Evolutionary conservation across 179 eudicot species (phyloP), one percentile per base, ranked within the genome.

Genomic region (Nepenthes alata): DNA sequence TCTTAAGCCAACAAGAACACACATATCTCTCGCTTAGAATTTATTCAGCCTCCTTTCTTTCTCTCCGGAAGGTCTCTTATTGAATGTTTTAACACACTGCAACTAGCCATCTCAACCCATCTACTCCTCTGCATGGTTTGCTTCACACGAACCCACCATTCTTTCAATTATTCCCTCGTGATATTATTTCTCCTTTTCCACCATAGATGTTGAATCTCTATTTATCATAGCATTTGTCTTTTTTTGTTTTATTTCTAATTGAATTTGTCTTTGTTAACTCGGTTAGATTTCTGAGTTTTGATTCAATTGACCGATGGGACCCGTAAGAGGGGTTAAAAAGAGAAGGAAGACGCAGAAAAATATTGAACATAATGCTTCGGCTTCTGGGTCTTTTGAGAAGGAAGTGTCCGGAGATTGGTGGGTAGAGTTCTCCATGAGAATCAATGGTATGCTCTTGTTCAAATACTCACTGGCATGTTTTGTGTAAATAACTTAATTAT

Each of bases 321-420:
- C 93, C 57, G 70, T 79, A 11, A 81, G 81, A 85, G 88, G 90
- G 75, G 70, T 81, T 56, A 85, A 82, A 74, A 90, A 79, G 85
- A 85, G 76, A 70, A 80, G 81, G 65, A 82, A 84, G 76, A 64
- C 60, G 53, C 83, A 77, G 65, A 71, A 58, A 59, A 81, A 65
- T 59, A 72, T 53, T 72, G 77, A 74, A 60, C 64, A 65, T 2
- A 72, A 71, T 38, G 57, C 72, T 61, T 55, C 57, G 51, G 67
- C 63, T 74, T 67, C 69, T 73, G 79, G 79, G 80, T 75, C 74
- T 69, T 66, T 75, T 12, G 80, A 82, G 71, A 66, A 71, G 64
- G 83, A 89, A 53, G 81, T 71, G 34, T 64, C 77, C 75, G 71
- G 59, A 57, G 84, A 88, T 77, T 88, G 95, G 91, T 91, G 84